Evolutionary conservation across 306 rosid genomes (phyloP), one percentile per base, ranked within the genome.

Genomic region (Cucurbita moschata): DNA sequence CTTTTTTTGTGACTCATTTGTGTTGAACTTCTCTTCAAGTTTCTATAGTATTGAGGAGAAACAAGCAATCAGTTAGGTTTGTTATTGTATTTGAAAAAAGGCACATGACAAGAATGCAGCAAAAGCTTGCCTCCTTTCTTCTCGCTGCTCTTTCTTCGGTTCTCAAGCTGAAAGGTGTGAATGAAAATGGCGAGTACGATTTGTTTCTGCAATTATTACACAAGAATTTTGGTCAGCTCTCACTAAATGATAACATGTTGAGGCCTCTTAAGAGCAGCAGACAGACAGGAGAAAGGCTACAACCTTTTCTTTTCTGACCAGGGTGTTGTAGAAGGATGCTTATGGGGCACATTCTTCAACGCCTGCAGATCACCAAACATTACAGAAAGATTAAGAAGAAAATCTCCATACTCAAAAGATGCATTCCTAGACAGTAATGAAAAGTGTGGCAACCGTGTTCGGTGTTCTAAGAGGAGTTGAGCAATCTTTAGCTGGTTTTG

Each of bases 11-110:
- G 77, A 78, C 80, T 76, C 96, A 67, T 87, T 85, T 23, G 87
- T 90, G 84, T 90, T 88, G 92, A 94, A 94, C 77, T 91, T 91
- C 75, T 89, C 97, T 84, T 94, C 97, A 13, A 94, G 99, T 79
- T 87, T 94, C 99, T 94, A 83, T 0, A 47, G 8, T 68, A 14
- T 47, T 68, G 21, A 68, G 73, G 21, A 68, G 73, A 67, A 67
- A 46, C 40, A 23, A 67, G 19, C 40, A 44, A 13, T 14, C 18
- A 68, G 49, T 68, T 14, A 68, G 39, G 3, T 0, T 51, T 21
- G 23, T 21, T 13, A 70, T 23, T 14, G 11, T 30, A 50, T 70
- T 70, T 19, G 14, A 44, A 52, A 75, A 42, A 76, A 42, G 13
- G 47, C 58, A 77, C 37, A 43, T 38, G 15, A 55, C 80, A 72